Evolutionary conservation across 805 yeast genomes (phyloP), one percentile per base, ranked within the genome.

Genomic region (Nakazawaea molendinolei): DNA sequence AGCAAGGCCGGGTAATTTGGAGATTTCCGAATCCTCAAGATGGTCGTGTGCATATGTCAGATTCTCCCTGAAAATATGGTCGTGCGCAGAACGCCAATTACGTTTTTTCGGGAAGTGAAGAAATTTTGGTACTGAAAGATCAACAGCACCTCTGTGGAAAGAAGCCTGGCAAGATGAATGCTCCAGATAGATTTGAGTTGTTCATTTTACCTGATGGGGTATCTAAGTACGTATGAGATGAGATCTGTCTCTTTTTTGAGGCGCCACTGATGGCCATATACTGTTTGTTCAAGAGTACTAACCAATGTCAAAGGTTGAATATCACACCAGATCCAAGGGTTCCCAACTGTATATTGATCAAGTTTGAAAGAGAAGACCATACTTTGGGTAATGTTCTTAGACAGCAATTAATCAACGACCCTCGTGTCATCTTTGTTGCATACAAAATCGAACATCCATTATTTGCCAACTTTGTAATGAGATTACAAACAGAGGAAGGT

Each of bases 181-280:
- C 97, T 53, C 99, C 99, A 61, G 98, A 92, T 66, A 81, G 98
- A 71, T 92, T 90, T 58, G 99, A 92, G 69, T 76, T 92, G 27
- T 92, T 92, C 57, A 76, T 92, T 49, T 71, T 92, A 50, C 97
- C 97, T n/a, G 99, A 92, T 59, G 97, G 98, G 36, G 94, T 86
- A 36, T 83, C 90, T 35, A 92, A 92, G 85, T 79, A 68, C 23
- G 85, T 69, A 13, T 17, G n/a, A n/a, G n/a, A n/a, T n/a, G n/a
- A n/a, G n/a, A n/a, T n/a, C n/a, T n/a, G n/a, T n/a, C n/a, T n/a
- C n/a, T n/a, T n/a, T n/a, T n/a, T n/a, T n/a, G n/a, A n/a, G n/a
- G n/a, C n/a, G n/a, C n/a, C n/a, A n/a, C n/a, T n/a, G n/a, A n/a
- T n/a, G n/a, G n/a, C n/a, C n/a, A n/a, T 27, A 26, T 8, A 7